A percentile compares a stretch with the other conserved stretches of the same genome.
These are phyloP conservation scores for Suhomyces guaymorum DNA, from an alignment of 1,139 yeast genomes.

Conservation along the genomic window DNA sequence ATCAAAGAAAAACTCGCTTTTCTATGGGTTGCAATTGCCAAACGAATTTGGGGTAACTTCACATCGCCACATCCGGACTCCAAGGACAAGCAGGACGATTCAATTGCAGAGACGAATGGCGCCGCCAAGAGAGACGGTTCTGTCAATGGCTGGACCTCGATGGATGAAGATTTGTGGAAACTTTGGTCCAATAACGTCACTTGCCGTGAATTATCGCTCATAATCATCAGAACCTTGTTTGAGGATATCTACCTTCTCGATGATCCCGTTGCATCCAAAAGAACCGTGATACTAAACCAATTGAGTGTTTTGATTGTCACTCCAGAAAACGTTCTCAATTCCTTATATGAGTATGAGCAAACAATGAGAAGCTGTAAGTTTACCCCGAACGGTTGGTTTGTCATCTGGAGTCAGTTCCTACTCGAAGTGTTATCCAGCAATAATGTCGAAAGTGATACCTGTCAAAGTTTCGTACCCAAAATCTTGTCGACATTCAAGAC, in stretches of 20 bases:
- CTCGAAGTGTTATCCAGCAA: slow-evolving; percentile 49
- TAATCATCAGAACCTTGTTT: slow-evolving; percentile 80
- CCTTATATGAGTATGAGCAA: slow-evolving; percentile 72
- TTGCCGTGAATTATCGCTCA: slow-evolving; percentile 72
- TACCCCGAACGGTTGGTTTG: slow-evolving; percentile 83
- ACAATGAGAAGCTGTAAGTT: slow-evolving; percentile 62
- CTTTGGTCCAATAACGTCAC: slow-evolving; percentile 70
- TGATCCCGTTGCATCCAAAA: slow-evolving; percentile 83
- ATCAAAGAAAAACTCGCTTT: slow-evolving; percentile 86
- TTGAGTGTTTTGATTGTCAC: slow-evolving; percentile 82
- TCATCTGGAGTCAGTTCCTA: slow-evolving; percentile 68
- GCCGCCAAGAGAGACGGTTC: slow-evolving; percentile 36
- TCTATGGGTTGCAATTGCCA: slow-evolving; percentile 92
- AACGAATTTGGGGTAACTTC: slow-evolving; percentile 81
- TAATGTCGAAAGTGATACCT: slow-evolving; percentile 36
- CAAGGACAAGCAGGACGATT: slow-evolving; percentile 11
- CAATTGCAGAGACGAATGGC: slow-evolving; percentile 8
- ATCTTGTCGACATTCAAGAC: slow-evolving; percentile 83
- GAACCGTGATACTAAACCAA: slow-evolving; percentile 77
- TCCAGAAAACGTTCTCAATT: slow-evolving; percentile 62
- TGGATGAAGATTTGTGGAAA: slow-evolving; percentile 76
- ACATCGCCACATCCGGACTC: background rate
- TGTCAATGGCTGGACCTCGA: slow-evolving; percentile 79
- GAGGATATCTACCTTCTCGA: slow-evolving; percentile 94
- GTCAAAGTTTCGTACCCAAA: slow-evolving; percentile 58